A percentile compares a stretch with the other conserved stretches of the same genome.
Conservation (phyloP, 2,329 filamentous ascomycete species). For the Calonectria naviculata region DNA sequence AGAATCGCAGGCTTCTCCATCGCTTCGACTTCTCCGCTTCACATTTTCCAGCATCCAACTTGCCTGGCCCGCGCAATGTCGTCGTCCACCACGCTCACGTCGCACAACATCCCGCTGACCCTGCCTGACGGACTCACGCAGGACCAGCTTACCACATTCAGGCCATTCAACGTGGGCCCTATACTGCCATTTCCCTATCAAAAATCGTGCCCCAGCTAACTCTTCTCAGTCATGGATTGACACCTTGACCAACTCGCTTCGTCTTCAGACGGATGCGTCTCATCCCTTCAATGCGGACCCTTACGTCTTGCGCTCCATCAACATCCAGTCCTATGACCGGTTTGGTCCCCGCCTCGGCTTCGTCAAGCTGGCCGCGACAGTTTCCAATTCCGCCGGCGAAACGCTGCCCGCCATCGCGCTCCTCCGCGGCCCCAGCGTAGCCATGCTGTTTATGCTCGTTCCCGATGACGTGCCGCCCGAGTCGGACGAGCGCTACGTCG, state of each 20-base stretch:
- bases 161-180: constrained; percentile 59
- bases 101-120: constrained; percentile 52
- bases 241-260: constrained; percentile 58
- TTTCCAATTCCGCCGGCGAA: constrained; percentile 61
- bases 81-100: constrained; percentile 34
- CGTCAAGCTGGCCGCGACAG: constrained; percentile 62
- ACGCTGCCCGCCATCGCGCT: constrained; percentile 65
- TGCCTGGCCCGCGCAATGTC: constrained; percentile 31
- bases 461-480: constrained; percentile 58
- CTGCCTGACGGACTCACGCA: constrained; percentile 57
- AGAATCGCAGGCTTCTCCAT: neutral
- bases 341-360: constrained; percentile 65
- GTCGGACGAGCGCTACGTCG: constrained; percentile 62
- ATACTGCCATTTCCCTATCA: too few species aligned
- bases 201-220: neutral
- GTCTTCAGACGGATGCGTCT: constrained; percentile 52
- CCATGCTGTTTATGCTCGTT: constrained; percentile 67
- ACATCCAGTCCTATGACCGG: constrained; percentile 64
- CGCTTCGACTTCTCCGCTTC: neutral
- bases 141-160: constrained; percentile 58
- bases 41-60: neutral
- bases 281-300: constrained; percentile 67
- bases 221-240: constrained; percentile 58
- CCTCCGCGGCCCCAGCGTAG: constrained; percentile 70
- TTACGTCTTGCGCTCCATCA: constrained; percentile 62